phyloP scores from a whole-genome alignment of 305 asterid genomes.

The Rubia occidens region DNA sequence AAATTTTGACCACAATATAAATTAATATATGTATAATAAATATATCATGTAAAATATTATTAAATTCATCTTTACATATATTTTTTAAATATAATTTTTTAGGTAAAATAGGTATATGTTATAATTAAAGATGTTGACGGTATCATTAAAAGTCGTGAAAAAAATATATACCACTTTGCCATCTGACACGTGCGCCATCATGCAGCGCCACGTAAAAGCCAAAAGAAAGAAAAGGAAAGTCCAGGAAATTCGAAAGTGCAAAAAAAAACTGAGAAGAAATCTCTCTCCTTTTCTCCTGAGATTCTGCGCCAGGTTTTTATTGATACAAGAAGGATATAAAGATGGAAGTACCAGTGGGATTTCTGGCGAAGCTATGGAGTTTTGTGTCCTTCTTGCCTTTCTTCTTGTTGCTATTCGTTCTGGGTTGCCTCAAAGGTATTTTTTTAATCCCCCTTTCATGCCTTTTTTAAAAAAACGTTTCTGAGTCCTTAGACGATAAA shows the following conservation, averaged over 20 bases:
- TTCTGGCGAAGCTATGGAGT: conserved; percentile 62
- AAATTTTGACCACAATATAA: too few relatives aligned
- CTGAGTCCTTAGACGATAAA: too few relatives aligned
- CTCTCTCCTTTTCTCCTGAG: not conserved
- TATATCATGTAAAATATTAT: too few relatives aligned
- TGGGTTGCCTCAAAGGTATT: conserved; percentile 67
- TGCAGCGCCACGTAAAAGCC: conserved; percentile 4
- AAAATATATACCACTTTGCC: not conserved
- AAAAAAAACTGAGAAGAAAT: not conserved
- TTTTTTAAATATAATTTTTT: too few relatives aligned
- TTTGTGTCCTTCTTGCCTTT: conserved; percentile 71
- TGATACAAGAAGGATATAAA: not conserved
- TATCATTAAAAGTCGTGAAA: too few relatives aligned
- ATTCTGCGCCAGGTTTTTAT: not conserved
- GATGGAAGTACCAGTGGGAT: conserved; percentile 79
- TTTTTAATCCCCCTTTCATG: not conserved
- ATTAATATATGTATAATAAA: too few relatives aligned
- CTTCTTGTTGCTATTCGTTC: conserved; percentile 58
- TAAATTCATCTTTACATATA: too few relatives aligned
- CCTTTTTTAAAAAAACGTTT: too few relatives aligned
- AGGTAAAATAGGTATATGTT: too few relatives aligned
- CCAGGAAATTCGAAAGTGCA: not conserved
- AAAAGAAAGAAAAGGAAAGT: not conserved
- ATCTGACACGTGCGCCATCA: conserved; percentile 6
- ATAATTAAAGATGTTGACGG: too few relatives aligned